Conservation (phyloP, 2,329 filamentous ascomycete genomes). For the Onygenales sp. region DNA sequence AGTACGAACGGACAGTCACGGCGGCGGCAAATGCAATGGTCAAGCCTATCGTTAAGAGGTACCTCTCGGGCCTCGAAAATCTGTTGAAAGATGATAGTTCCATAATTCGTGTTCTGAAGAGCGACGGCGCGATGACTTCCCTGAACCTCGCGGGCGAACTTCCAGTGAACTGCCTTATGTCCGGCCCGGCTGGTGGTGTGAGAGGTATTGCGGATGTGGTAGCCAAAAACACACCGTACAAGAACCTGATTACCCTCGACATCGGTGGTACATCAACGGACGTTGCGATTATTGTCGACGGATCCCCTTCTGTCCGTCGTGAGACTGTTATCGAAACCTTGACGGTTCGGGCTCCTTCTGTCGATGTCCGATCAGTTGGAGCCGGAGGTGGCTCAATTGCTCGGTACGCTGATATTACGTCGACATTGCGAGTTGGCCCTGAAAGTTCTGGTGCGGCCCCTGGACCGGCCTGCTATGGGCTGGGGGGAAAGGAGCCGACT, state of each 20-base stretch:
- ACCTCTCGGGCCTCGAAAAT: conserved; percentile 33
- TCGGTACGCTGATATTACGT: conserved; percentile 38
- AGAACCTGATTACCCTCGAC: conserved; percentile 41
- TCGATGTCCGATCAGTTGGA: conserved; percentile 42
- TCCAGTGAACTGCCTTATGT: conserved; percentile 43
- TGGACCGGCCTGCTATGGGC: conserved; percentile 41
- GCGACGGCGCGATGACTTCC: conserved; percentile 40
- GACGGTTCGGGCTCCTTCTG: conserved; percentile 38
- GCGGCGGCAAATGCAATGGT: conserved; percentile 41
- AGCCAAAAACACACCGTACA: conserved; percentile 36
- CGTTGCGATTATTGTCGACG: conserved; percentile 37
- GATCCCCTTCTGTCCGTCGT: conserved; percentile 35
- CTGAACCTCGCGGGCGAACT: conserved; percentile 35
- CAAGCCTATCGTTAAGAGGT: conserved; percentile 39
- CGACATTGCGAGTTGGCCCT: conserved; percentile 41
- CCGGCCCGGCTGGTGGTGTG: conserved; percentile 42
- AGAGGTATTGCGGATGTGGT: conserved; percentile 40
- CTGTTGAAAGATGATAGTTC: conserved; percentile 33
- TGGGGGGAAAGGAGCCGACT: conserved; percentile 23
- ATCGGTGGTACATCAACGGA: conserved; percentile 45
- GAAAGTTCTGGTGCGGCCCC: conserved; percentile 42
- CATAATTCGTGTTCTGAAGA: conserved; percentile 38
- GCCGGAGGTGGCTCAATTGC: conserved; percentile 43
- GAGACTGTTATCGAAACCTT: conserved; percentile 38
- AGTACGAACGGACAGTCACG: conserved; percentile 42